Percentiles rank a stretch among this genome's conserved stretches.
Evolutionary conservation across 345 rosid genomes (phyloP).

Genomic region (Chamaenerion angustifolium): DNA sequence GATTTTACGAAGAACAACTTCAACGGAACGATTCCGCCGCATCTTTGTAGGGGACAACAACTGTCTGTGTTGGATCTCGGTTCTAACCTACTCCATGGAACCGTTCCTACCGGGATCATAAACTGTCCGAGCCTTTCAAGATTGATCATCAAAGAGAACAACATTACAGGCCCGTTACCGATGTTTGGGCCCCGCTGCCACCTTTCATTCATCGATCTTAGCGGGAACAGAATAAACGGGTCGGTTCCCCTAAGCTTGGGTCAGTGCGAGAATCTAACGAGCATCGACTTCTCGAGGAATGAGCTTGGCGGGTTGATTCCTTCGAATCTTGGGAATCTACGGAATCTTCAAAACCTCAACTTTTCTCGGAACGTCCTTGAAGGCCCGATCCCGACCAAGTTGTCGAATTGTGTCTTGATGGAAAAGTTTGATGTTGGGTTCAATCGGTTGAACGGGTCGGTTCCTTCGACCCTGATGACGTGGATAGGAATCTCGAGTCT

Average conservation of each 20-base stretch:
- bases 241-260: constrained; percentile 43
- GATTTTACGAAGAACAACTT: constrained; percentile 51
- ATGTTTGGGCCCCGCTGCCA: constrained; percentile 29
- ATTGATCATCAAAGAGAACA: constrained; percentile 44
- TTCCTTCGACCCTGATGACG: constrained; percentile 29
- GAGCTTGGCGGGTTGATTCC: constrained; percentile 47
- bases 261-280: constrained; percentile 29
- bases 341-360: constrained; percentile 22
- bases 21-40: constrained; percentile 53
- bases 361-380: constrained; percentile 47
- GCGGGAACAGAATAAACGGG: constrained; percentile 46
- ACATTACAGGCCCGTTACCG: constrained; percentile 45
- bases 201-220: constrained; percentile 39
- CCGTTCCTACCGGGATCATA: constrained; percentile 43
- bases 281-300: constrained; percentile 47
- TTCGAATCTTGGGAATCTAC: constrained; percentile 38
- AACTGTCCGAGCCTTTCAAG: constrained; percentile 43
- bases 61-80: constrained; percentile 42
- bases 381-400: constrained; percentile 51
- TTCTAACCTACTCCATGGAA: constrained; percentile 41
- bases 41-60: constrained; percentile 48
- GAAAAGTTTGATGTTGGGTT: constrained; percentile 42
- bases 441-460: constrained; percentile 46
- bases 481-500: constrained; percentile 44
- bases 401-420: constrained; percentile 32